Percentiles rank a stretch among this genome's conserved stretches.
Conservation (phyloP, 148 eudicot genomes). For the Amaranthus cruentus region DNA sequence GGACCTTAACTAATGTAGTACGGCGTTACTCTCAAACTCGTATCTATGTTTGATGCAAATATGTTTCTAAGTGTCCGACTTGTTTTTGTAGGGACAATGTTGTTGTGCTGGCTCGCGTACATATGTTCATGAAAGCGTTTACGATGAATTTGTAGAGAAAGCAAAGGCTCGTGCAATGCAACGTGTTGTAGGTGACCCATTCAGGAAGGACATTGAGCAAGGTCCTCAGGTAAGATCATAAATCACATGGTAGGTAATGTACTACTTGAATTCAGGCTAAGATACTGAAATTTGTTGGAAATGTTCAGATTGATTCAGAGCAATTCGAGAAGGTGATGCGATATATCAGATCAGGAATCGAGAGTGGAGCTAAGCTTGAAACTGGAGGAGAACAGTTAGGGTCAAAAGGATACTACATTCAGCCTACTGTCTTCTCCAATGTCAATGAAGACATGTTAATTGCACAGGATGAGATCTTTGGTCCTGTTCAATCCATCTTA, state of each 20-base stretch:
- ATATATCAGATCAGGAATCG: constrained; percentile 47
- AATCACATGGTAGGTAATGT: too few relatives aligned
- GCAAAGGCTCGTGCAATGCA: constrained; percentile 44
- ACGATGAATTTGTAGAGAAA: constrained; percentile 60
- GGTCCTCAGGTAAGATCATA: constrained; percentile 54
- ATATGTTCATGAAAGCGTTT: constrained; percentile 53
- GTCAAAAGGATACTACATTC: constrained; percentile 50
- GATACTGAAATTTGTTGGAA: background rate
- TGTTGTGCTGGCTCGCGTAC: constrained; percentile 68
- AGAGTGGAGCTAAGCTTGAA: constrained; percentile 54
- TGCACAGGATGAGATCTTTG: constrained; percentile 64
- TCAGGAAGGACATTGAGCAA: constrained; percentile 55
- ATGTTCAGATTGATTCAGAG: constrained; percentile 42
- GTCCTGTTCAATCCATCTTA: constrained; percentile 59
- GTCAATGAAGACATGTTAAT: constrained; percentile 61
- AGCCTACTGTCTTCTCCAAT: constrained; percentile 65
- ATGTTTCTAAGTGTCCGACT: too few relatives aligned
- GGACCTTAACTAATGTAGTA: too few relatives aligned
- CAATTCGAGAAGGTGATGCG: constrained; percentile 55
- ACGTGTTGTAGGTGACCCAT: constrained; percentile 63
- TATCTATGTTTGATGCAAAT: too few relatives aligned
- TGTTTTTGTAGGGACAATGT: constrained; percentile 51
- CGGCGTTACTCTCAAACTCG: too few relatives aligned
- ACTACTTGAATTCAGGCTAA: too few relatives aligned
- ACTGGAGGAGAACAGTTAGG: constrained; percentile 50